Conservation (phyloP, 177 flowering plant species). For the Tripterygium wilfordii region DNA sequence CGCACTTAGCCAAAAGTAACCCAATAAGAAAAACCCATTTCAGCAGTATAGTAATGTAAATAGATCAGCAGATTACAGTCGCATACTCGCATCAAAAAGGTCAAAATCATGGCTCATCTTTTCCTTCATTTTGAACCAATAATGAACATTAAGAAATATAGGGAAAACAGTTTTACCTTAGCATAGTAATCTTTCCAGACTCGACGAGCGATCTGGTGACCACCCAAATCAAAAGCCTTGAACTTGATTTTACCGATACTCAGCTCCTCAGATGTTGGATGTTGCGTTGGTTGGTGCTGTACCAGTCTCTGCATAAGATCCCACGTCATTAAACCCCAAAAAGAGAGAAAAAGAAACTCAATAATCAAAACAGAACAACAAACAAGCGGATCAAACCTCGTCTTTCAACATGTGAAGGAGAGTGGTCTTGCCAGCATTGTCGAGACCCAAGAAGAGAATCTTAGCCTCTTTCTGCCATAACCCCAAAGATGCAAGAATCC, state of each 20-base stretch:
- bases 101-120: too few species aligned
- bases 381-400: too few species aligned
- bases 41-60: too few species aligned
- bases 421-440: constrained; percentile 88
- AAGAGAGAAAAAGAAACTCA: background rate
- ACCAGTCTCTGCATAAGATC: constrained; percentile 51
- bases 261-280: constrained; percentile 81
- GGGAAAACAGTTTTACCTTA: constrained; percentile 42
- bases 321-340: background rate
- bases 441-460: constrained; percentile 78
- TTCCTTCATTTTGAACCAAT: too few species aligned
- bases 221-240: constrained; percentile 62
- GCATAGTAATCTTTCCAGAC: constrained; percentile 89
- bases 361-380: background rate
- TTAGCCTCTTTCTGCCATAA: constrained; percentile 84
- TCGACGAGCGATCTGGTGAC: constrained; percentile 83
- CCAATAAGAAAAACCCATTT: too few species aligned
- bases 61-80: too few species aligned
- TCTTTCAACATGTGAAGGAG: constrained; percentile 80
- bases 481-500: constrained; percentile 76
- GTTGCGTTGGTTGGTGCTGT: constrained; percentile 79
- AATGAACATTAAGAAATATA: too few species aligned
- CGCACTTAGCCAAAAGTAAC: too few species aligned
- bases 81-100: too few species aligned
- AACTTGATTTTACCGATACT: constrained; percentile 76